Base-by-base conservation (phyloP, 495 filamentous ascomycete genomes). In the Aspergillus diversus region DNA sequence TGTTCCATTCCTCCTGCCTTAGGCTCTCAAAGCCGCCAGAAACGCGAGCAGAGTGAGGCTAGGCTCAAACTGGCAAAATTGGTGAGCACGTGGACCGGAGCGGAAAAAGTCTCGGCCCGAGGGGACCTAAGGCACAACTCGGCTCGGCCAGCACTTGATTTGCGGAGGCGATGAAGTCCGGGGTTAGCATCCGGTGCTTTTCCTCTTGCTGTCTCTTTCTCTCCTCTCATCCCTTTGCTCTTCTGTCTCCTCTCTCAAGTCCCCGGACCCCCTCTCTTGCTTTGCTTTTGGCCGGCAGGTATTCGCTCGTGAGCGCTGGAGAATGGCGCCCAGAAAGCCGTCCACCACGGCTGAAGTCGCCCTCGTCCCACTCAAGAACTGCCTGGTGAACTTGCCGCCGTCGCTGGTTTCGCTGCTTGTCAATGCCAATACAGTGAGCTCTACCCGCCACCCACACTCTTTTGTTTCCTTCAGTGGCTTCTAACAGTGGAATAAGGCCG, bases 311-410 rank as follows among this genome's bases (percentile, higher is more conserved):
- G 58, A 47, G 68, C 69, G 71, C 67, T 57, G 69, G 57, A 74
- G 27, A 59, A 89, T 89, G 86, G 86, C 86, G 66, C 84, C 86
- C 68, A 89, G 82, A 75, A 91, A 88, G 77, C 82, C 84, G 65
- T 86, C 88, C 35, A 86, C 86, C 0, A 82, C 87, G 52, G 92
- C 90, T 43, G 91, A 95, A 76, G 81, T 97, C 61, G 87, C 87
- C 47, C 83, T 97, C 27, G 83, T 90, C 27, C 90, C 92, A 57
- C 83, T 97, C 9, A 96, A 96, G 77, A 97, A 89, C 71, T 98
- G 95, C 76, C 84, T 99, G 17, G 91, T 97, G 65, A 99, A 98
- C 74, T 83, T 99, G 16, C 95, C 95, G 33, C 74, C 89, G n/a
- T 91, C 91, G 4, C 81, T 97, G 32, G 91, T 93, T 50, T 85